A percentile compares a stretch with the other conserved stretches of the same genome.
These are phyloP conservation scores for Exophiala phaeomuriformis DNA, from an alignment of 2,329 filamentous ascomycete genomes.

Conservation along the genomic window DNA sequence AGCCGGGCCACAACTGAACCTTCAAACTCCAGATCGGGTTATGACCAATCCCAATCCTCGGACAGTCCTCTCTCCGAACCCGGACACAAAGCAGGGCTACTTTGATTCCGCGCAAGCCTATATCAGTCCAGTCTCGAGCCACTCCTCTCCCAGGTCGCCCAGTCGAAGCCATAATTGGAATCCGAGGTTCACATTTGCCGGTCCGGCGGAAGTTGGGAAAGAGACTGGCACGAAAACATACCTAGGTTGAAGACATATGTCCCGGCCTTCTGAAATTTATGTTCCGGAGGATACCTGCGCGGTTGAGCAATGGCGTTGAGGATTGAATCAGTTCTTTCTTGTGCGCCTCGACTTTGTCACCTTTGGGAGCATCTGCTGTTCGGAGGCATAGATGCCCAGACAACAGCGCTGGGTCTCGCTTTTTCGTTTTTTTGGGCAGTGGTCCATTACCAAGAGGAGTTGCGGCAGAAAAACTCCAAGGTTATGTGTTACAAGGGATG, in stretches of 20 bases:
- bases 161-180: conserved; percentile 26
- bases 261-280: no score
- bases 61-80: conserved; percentile 23
- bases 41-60: conserved; percentile 24
- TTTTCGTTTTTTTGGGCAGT: no score
- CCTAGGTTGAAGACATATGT: conserved; percentile 1
- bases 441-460: no score
- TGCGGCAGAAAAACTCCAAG: no score
- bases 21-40: conserved; percentile 29
- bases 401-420: no score
- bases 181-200: conserved; percentile 19
- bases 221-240: background rate
- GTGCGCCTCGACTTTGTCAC: no score
- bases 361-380: no score
- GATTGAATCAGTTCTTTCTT: no score
- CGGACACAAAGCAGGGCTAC: conserved; percentile 30
- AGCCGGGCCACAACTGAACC: conserved; percentile 24
- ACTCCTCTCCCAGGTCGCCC: conserved; percentile 42
- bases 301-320: no score
- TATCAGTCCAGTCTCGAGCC: conserved; percentile 42
- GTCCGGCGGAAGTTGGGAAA: background rate
- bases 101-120: conserved; percentile 43
- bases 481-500: no score
- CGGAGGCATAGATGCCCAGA: no score
- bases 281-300: no score